phyloP scores from a whole-genome alignment of 1,139 yeast genomes.

The Diutina neorugosa region DNA sequence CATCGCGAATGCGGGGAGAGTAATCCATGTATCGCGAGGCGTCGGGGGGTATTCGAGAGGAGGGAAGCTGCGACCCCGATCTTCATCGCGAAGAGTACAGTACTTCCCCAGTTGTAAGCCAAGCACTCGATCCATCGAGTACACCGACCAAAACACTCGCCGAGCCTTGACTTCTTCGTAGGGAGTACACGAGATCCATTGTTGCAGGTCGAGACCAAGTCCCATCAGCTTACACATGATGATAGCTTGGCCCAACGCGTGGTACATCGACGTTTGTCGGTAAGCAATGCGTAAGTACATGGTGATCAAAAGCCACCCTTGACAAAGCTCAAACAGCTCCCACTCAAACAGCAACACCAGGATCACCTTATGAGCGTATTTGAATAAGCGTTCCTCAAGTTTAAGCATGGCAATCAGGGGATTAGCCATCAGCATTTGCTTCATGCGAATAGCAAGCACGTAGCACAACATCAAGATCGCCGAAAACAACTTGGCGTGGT shows the following conservation, averaged over 20 bases:
- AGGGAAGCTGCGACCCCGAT: conserved; percentile 23
- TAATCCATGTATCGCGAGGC: conserved; percentile 37
- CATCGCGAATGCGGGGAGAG: conserved; percentile 38
- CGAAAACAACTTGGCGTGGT: conserved; percentile 32
- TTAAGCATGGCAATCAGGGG: conserved; percentile 18
- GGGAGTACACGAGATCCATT: conserved; percentile 8
- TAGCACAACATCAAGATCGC: conserved; percentile 40
- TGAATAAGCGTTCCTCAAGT: conserved; percentile 42
- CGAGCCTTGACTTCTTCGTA: conserved; percentile 41
- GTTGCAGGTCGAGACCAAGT: conserved; percentile 15
- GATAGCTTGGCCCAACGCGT: conserved; percentile 42
- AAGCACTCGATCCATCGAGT: conserved; percentile 41
- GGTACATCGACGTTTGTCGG: conserved; percentile 44
- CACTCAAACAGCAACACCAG: conserved; percentile 47
- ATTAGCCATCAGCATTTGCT: conserved; percentile 32
- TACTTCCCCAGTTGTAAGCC: conserved; percentile 45
- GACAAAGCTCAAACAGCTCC: conserved; percentile 56
- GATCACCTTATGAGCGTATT: conserved; percentile 35
- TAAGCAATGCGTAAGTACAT: conserved; percentile 44
- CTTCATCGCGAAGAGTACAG: conserved; percentile 28
- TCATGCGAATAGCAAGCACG: conserved; percentile 41
- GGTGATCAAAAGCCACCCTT: conserved; percentile 46
- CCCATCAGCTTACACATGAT: conserved; percentile 49
- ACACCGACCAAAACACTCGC: conserved; percentile 48
- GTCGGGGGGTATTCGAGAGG: conserved; percentile 12